A percentile compares a stretch with the other conserved stretches of the same genome.
Evolutionary conservation across 495 filamentous ascomycete species (phyloP).

Genomic region (Penicillium riverlandense): DNA sequence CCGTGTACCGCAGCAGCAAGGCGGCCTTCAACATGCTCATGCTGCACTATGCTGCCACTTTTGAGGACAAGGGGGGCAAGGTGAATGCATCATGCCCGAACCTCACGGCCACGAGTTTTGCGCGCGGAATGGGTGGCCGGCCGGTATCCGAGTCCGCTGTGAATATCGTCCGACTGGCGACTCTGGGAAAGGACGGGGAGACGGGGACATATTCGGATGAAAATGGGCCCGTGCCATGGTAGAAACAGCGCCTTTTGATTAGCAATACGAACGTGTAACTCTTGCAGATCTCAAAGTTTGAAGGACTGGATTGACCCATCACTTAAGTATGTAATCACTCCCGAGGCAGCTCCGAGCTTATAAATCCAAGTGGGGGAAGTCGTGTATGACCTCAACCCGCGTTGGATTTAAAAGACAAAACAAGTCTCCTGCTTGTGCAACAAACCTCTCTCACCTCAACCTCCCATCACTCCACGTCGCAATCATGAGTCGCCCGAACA

Average conservation of each 20-base stretch:
- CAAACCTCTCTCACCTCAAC: background rate
- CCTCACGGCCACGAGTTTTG: conserved; percentile 15
- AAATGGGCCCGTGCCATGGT: conserved; percentile 17
- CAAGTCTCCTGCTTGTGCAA: background rate
- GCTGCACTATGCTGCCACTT: conserved; percentile 14
- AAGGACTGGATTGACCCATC: too few relatives aligned
- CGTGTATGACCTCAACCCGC: conserved; percentile 1
- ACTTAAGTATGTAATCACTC: too few relatives aligned
- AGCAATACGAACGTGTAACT: too few relatives aligned
- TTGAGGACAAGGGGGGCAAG: conserved; percentile 17
- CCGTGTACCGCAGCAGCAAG: conserved; percentile 23
- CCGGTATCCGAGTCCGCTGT: conserved; percentile 15
- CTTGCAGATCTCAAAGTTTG: too few relatives aligned
- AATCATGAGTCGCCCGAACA: conserved; percentile 31
- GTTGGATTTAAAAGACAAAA: background rate
- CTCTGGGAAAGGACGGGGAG: conserved; percentile 15
- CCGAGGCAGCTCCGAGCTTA: conserved; percentile 7
- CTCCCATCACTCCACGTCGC: background rate
- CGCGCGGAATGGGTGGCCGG: conserved; percentile 4
- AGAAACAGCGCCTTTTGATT: background rate
- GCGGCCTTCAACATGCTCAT: conserved; percentile 37
- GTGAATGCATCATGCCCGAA: conserved; percentile 22
- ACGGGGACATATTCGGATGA: conserved; percentile 14
- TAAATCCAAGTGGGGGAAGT: conserved; percentile 13
- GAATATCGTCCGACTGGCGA: conserved; percentile 19